Conservation (phyloP, 2,329 filamentous ascomycete species). For the Metarhizium rileyi region DNA sequence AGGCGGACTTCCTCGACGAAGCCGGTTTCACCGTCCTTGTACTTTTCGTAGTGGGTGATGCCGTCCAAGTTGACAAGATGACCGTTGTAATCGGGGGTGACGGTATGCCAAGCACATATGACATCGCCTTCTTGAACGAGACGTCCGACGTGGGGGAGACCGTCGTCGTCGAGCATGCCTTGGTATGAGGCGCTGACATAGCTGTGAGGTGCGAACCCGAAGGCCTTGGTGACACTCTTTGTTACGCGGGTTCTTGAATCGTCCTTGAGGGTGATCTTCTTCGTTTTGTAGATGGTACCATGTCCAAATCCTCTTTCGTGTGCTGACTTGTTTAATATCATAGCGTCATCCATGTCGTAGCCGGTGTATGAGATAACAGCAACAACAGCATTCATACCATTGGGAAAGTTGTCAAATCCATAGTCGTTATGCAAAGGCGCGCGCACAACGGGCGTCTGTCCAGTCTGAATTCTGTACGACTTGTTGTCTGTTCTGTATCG, state of each 20-base stretch:
- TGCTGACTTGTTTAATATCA: slow-evolving; percentile 97
- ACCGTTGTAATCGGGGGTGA: slow-evolving; percentile 68
- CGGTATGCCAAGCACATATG: slow-evolving; percentile 82
- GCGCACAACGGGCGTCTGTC: slow-evolving; percentile 88
- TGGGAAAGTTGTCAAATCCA: slow-evolving; percentile 95
- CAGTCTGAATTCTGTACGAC: slow-evolving; percentile 85
- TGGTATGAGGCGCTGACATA: slow-evolving; percentile 62
- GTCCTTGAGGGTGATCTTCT: slow-evolving; percentile 79
- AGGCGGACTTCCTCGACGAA: slow-evolving; percentile 91
- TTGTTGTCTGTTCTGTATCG: slow-evolving; percentile 94
- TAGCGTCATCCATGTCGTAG: slow-evolving; percentile 99
- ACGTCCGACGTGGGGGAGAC: slow-evolving; percentile 71
- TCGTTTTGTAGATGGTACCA: slow-evolving; percentile 96
- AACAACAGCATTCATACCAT: slow-evolving; percentile 89
- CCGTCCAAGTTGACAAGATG: slow-evolving; percentile 79
- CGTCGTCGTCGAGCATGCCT: slow-evolving; percentile 73
- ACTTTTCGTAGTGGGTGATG: slow-evolving; percentile 79
- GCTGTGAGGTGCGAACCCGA: slow-evolving; percentile 78
- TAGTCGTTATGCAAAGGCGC: slow-evolving; percentile 92
- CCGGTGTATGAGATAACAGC: slow-evolving; percentile 98
- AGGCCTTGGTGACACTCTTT: slow-evolving; percentile 68
- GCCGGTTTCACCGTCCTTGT: slow-evolving; percentile 82
- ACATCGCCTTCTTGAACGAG: slow-evolving; percentile 72
- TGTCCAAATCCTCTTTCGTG: slow-evolving; percentile 94
- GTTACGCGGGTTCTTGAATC: slow-evolving; percentile 57